A percentile compares a stretch with the other conserved stretches of the same genome.
phyloP scores from a whole-genome alignment of 2,329 filamentous ascomycete species.

The Septoria petroselini region DNA sequence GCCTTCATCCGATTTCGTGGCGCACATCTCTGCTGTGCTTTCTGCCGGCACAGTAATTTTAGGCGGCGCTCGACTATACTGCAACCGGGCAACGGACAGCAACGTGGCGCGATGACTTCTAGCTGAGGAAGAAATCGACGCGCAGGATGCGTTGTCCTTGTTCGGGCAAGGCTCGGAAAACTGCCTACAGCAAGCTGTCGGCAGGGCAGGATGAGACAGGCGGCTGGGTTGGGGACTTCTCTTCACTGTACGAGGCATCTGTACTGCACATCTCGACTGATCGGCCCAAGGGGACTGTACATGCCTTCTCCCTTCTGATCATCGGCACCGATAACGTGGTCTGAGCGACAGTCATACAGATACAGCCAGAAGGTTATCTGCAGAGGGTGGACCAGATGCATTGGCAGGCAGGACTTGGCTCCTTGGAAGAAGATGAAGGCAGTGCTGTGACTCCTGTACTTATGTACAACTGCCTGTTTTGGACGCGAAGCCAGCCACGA shows the following conservation, averaged over 20 bases:
- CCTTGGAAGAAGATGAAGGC: not conserved
- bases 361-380: not conserved
- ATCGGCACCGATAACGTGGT: not conserved
- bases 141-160: not conserved
- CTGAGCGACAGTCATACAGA: not conserved
- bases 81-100: not conserved
- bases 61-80: not conserved
- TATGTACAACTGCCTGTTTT: not conserved
- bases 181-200: not conserved
- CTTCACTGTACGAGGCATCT: not conserved
- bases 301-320: not conserved
- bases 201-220: conserved; percentile 6
- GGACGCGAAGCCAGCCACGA: conserved; percentile 5
- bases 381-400: no score
- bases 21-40: not conserved
- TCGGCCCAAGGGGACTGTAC: not conserved
- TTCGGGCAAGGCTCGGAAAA: not conserved
- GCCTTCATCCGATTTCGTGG: not conserved
- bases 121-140: not conserved
- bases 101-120: not conserved
- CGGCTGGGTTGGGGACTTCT: not conserved
- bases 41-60: not conserved
- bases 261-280: not conserved
- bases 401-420: conserved; percentile 1
- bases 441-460: not conserved